These are phyloP conservation scores for Russula emetica DNA, from an alignment of 768 basidiomycete species.

Conservation along the genomic window DNA sequence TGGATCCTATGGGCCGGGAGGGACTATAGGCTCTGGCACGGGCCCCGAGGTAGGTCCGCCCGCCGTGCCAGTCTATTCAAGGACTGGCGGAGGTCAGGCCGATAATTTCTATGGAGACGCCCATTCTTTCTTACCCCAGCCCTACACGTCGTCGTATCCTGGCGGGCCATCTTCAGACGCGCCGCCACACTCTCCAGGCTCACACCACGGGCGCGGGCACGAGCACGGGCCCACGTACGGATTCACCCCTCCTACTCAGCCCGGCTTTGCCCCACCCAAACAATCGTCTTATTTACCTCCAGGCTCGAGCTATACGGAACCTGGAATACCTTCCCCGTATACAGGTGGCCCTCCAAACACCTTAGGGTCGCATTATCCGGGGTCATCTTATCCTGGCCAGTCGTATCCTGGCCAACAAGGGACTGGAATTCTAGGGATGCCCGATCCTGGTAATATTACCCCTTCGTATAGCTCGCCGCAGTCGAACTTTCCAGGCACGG, in stretches of 20 bases:
- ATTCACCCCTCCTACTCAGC: conserved; percentile 6
- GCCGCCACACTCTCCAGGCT: not conserved
- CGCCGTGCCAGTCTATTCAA: not conserved
- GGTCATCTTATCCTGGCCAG: conserved; percentile 14
- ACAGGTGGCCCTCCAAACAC: not conserved
- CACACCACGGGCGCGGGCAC: not conserved
- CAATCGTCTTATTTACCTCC: conserved; percentile 4
- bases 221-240: not conserved
- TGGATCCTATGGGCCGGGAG: not conserved
- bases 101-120: conserved; percentile 12
- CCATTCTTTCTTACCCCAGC: conserved; percentile 9
- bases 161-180: conserved; percentile 1
- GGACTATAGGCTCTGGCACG: not conserved
- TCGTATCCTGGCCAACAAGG: conserved; percentile 24
- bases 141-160: conserved; percentile 3
- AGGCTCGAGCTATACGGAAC: not conserved
- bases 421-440: conserved; percentile 1
- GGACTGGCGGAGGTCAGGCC: conserved; percentile 1
- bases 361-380: not conserved
- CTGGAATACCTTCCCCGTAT: not conserved
- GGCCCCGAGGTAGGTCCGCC: not conserved
- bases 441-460: conserved; percentile 8
- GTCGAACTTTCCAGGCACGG: conserved; percentile 5
- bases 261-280: not conserved
- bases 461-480: conserved; percentile 21